phyloP scores from a whole-genome alignment of 108 stramenopile species.

The Cyclotella sp. region DNA sequence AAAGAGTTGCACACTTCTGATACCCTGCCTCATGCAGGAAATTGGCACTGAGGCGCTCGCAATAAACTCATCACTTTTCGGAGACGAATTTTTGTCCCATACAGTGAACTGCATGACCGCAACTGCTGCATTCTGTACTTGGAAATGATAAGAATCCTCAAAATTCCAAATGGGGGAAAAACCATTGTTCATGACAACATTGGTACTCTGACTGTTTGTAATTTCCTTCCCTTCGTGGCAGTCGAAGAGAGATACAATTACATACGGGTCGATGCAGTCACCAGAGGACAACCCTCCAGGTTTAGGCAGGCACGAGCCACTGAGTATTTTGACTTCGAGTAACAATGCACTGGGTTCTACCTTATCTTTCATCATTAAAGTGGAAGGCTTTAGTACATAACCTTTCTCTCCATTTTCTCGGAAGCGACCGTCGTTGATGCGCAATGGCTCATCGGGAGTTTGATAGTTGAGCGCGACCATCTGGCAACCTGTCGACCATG shows the following conservation, averaged over 20 bases:
- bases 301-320: conserved; percentile 84
- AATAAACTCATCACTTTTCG: conserved; percentile 66
- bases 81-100: conserved; percentile 62
- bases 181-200: conserved; percentile 72
- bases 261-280: conserved; percentile 86
- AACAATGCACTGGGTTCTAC: conserved; percentile 46
- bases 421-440: conserved; percentile 92
- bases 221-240: conserved; percentile 62
- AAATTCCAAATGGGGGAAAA: conserved; percentile 79
- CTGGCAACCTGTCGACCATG: conserved; percentile 93
- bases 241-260: conserved; percentile 77
- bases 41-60: conserved; percentile 86
- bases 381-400: conserved; percentile 90
- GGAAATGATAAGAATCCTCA: conserved; percentile 50
- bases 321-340: conserved; percentile 66
- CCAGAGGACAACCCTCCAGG: conserved; percentile 71
- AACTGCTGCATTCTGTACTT: conserved; percentile 64
- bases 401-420: conserved; percentile 88
- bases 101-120: conserved; percentile 81
- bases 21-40: conserved; percentile 81
- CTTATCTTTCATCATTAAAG: conserved; percentile 55
- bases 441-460: conserved; percentile 73
- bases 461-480: conserved; percentile 96
- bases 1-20: conserved; percentile 83
- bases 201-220: conserved; percentile 44